These are phyloP conservation scores for Penicillium verhagenii DNA, from an alignment of 495 filamentous ascomycete species.

Conservation along the genomic window DNA sequence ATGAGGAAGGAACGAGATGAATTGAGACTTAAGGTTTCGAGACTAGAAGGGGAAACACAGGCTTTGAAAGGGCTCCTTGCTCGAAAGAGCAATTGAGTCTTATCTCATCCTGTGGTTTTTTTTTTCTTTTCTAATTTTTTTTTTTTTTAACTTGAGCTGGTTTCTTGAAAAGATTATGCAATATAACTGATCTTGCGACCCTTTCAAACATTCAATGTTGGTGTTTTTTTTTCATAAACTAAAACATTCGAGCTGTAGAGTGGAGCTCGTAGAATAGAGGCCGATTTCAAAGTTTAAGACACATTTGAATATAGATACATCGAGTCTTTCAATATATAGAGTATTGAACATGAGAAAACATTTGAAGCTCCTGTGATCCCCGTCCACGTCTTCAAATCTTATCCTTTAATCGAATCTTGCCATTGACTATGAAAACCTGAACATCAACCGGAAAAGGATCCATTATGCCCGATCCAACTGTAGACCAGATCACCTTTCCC, in stretches of 20 bases:
- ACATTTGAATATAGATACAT: neutral
- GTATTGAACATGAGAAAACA: neutral
- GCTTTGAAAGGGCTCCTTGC: slow-evolving; percentile 34
- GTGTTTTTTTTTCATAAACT: too few species aligned
- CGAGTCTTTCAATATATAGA: neutral
- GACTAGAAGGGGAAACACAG: slow-evolving; percentile 61
- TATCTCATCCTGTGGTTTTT: slow-evolving; percentile 8
- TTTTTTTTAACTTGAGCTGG: neutral
- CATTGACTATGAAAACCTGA: neutral
- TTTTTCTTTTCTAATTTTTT: neutral
- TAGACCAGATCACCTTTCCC: neutral
- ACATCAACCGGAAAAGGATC: neutral
- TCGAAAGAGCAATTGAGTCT: slow-evolving; percentile 19
- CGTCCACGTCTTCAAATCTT: neutral
- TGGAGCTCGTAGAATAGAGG: too few species aligned
- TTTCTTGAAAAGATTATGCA: neutral
- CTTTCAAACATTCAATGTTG: too few species aligned
- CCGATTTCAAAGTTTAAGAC: too few species aligned
- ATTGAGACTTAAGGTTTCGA: slow-evolving; percentile 59
- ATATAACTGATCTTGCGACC: neutral
- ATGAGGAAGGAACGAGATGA: slow-evolving; percentile 63
- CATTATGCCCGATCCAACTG: neutral
- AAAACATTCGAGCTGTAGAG: too few species aligned
- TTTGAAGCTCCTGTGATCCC: neutral
- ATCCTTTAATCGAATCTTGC: neutral